phyloP scores from a whole-genome alignment of 2,329 filamentous ascomycete genomes.

The Fonsecaea monophora region DNA sequence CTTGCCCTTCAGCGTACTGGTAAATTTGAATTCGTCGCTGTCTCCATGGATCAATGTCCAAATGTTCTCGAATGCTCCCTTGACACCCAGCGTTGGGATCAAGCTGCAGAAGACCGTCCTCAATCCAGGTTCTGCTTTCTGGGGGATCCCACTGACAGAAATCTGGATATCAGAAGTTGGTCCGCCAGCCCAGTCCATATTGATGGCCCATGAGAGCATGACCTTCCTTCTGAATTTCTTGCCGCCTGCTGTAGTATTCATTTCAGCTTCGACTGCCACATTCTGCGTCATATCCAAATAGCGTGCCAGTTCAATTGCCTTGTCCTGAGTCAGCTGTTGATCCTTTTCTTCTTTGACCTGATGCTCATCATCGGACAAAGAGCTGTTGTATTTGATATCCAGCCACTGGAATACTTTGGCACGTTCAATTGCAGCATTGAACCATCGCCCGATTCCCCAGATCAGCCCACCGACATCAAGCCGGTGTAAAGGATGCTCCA shows the following conservation, averaged over 20 bases:
- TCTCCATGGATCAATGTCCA: conserved; percentile 29
- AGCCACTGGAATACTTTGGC: conserved; percentile 36
- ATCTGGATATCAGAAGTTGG: conserved; percentile 28
- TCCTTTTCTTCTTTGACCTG: neutral
- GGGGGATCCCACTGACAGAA: conserved; percentile 27
- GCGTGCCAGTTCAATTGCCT: conserved; percentile 27
- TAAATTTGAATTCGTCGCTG: conserved; percentile 15
- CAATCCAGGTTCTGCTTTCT: conserved; percentile 23
- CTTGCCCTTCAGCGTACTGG: conserved; percentile 5
- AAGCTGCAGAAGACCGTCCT: conserved; percentile 34
- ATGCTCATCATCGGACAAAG: neutral
- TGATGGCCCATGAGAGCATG: conserved; percentile 36
- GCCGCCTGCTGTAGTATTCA: conserved; percentile 4
- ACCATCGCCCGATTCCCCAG: conserved; percentile 40
- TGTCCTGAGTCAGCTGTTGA: conserved; percentile 16
- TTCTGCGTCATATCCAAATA: conserved; percentile 31
- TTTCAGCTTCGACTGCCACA: conserved; percentile 6
- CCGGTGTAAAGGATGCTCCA: conserved; percentile 32
- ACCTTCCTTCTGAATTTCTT: conserved; percentile 27
- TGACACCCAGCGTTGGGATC: conserved; percentile 27
- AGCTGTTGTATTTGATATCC: conserved; percentile 19
- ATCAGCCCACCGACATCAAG: conserved; percentile 35
- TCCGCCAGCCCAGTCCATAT: conserved; percentile 36
- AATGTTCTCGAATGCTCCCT: conserved; percentile 30
- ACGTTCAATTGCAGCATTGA: conserved; percentile 34